Base-by-base conservation (phyloP, 495 filamentous ascomycete genomes). In the Daldinia decipiens region DNA sequence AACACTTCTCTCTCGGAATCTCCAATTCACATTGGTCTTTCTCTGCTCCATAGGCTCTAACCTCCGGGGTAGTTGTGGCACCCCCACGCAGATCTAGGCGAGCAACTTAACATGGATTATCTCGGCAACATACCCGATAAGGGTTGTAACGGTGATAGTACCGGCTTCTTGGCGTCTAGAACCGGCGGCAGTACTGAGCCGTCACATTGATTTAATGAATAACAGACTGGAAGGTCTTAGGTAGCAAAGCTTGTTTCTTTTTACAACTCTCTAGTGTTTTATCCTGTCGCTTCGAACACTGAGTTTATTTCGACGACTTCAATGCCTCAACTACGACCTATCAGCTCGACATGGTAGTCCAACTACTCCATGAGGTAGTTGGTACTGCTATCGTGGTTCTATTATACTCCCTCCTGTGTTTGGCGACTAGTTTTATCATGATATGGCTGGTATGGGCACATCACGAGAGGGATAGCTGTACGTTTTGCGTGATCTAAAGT, bases 391-490 rank as follows among this genome's bases (percentile, higher is more conserved):
- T 73, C 63, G 74, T 53, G 15, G 76, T 85, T 29, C 75, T 84
- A 27, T 5, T 79, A 5, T 85, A 80, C 66, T 84, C 82, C 29
- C 68, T 79, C 17, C 8, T 83, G 9, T 84, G 80, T 51, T 61
- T 83, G n/a, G 59, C 40, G 3, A 62, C 73, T 45, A 78, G 78
- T 54, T 45, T 61, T 24, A 64, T 85, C 27, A 67, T 85, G 53
- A 60, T 82, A 3, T 79, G 76, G 72, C 69, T 85, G 9, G 78
- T 82, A 0, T 82, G 78, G 74, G 77, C 65, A 24, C 82, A 82
- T 63, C 78, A 82, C 32, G 82, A 84, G 66, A 80, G 78, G 60
- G 77, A 72, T 57, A 84, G 82, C 51, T 85, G 83, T 85, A 77
- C 65, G 81, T 78, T 56, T 5, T 15, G 12, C 3, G 5, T 3